phyloP scores from a whole-genome alignment of 2,329 filamentous ascomycete genomes.

The Xylariaceae sp. region DNA sequence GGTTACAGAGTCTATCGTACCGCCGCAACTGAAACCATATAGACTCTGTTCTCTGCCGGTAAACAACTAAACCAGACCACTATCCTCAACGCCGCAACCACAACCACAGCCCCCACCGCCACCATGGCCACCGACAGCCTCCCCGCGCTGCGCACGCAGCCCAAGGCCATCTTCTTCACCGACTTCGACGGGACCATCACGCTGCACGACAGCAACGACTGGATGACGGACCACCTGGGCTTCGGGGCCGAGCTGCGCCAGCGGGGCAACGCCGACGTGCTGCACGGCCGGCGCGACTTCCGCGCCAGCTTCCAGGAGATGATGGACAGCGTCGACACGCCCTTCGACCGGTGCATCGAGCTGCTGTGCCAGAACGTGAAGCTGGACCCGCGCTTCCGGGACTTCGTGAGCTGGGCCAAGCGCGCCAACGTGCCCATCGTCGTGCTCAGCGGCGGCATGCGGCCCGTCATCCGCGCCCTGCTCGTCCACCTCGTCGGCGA shows the following conservation, averaged over 20 bases:
- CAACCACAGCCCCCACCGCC: neutral
- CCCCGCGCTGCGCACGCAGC: conserved; percentile 57
- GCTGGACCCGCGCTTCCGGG: conserved; percentile 79
- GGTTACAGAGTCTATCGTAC: neutral
- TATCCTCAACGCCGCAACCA: neutral
- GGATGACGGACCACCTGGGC: conserved; percentile 84
- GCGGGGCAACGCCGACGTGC: conserved; percentile 67
- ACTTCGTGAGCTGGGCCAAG: conserved; percentile 77
- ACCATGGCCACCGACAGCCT: conserved; percentile 23
- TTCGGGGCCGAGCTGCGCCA: conserved; percentile 67
- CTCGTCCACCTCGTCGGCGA: conserved; percentile 72
- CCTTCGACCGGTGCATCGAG: conserved; percentile 75
- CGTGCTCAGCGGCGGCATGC: conserved; percentile 87
- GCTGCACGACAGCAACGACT: conserved; percentile 57
- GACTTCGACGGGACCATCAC: conserved; percentile 98
- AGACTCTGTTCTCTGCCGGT: neutral
- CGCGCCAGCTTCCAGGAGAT: conserved; percentile 83
- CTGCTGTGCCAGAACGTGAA: conserved; percentile 75
- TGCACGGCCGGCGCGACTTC: conserved; percentile 64
- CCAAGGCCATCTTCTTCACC: conserved; percentile 95
- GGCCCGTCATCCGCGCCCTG: conserved; percentile 79
- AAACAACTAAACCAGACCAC: neutral
- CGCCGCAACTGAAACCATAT: neutral
- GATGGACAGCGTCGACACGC: conserved; percentile 77
- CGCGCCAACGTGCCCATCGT: conserved; percentile 83